phyloP scores from a whole-genome alignment of 2,329 filamentous ascomycete species.

The Metarhizium album region DNA sequence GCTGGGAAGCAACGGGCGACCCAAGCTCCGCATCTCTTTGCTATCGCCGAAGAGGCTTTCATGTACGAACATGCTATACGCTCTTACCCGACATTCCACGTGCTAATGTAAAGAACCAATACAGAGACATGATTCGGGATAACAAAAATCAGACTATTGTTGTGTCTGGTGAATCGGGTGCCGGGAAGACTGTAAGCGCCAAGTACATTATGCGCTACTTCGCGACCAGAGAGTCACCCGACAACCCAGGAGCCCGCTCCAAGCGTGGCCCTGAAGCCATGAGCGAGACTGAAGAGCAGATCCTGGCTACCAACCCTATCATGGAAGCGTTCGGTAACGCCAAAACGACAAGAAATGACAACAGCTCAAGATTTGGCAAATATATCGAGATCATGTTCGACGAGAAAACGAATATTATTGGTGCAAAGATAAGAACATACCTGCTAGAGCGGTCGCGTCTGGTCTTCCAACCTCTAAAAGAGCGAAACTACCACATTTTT shows the following conservation, averaged over 20 bases:
- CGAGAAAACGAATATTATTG: conserved; percentile 87
- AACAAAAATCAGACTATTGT: conserved; percentile 95
- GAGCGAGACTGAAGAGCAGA: conserved; percentile 98
- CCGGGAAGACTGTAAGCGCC: conserved; percentile 96
- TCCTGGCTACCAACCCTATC: conserved; percentile 94
- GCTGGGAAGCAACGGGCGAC: conserved; percentile 93
- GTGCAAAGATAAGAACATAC: conserved; percentile 94
- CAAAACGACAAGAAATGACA: conserved; percentile 99
- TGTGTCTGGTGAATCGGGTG: conserved; percentile 97
- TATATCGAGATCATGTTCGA: conserved; percentile 99
- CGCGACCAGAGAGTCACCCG: conserved; percentile 88
- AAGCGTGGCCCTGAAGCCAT: conserved; percentile 71
- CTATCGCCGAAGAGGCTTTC: conserved; percentile 97
- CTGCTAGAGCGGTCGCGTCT: conserved; percentile 88
- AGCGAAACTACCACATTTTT: conserved; percentile 98
- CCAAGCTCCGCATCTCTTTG: conserved; percentile 94
- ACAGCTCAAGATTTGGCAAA: conserved; percentile 97
- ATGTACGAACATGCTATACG: conserved; percentile 49
- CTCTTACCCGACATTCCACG: not conserved
- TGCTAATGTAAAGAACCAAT: conserved; percentile 32
- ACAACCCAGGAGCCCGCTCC: conserved; percentile 66
- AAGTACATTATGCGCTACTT: conserved; percentile 99
- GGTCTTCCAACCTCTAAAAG: conserved; percentile 94
- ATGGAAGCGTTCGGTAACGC: conserved; percentile 99
- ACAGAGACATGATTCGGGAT: conserved; percentile 91